Conservation (phyloP, 108 stramenopile species). For the Fistulifera pelliculosa region DNA sequence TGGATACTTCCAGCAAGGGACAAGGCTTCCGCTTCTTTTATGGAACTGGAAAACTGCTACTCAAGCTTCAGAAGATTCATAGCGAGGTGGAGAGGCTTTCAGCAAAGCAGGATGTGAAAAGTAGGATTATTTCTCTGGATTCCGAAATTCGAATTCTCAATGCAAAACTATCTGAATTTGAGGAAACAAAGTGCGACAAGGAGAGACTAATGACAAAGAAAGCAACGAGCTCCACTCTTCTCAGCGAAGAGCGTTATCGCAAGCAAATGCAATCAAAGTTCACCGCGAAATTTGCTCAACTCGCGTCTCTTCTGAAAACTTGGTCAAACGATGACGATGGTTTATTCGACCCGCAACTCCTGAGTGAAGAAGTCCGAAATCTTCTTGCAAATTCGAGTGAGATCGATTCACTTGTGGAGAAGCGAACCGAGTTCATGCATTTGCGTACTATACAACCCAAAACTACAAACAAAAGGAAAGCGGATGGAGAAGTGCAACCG, state of each 20-base stretch:
- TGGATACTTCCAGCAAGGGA: conserved; percentile 44
- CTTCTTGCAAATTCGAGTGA: conserved; percentile 54
- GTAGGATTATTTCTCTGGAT: conserved; percentile 66
- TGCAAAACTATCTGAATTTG: conserved; percentile 64
- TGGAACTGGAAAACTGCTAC: conserved; percentile 33
- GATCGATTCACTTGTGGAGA: conserved; percentile 56
- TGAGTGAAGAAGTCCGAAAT: conserved; percentile 72
- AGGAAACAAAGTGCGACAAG: conserved; percentile 61
- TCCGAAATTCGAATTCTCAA: conserved; percentile 66
- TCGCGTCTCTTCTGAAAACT: conserved; percentile 34
- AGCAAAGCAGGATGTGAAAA: conserved; percentile 69
- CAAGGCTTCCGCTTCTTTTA: conserved; percentile 30
- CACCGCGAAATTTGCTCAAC: conserved; percentile 47
- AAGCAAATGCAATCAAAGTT: conserved; percentile 81
- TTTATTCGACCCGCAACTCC: conserved; percentile 46
- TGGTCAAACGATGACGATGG: conserved; percentile 53
- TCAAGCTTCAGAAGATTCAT: conserved; percentile 67
- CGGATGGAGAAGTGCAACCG: background rate
- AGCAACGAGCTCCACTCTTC: conserved; percentile 40
- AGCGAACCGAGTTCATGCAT: conserved; percentile 72
- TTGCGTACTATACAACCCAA: conserved; percentile 46
- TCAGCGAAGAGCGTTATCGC: conserved; percentile 72
- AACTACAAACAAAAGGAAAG: background rate
- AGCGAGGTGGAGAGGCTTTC: conserved; percentile 64
- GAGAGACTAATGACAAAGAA: conserved; percentile 62